A percentile compares a stretch with the other conserved stretches of the same genome.
phyloP scores from a whole-genome alignment of 306 rosid genomes.

The Casuarina cunninghamiana region DNA sequence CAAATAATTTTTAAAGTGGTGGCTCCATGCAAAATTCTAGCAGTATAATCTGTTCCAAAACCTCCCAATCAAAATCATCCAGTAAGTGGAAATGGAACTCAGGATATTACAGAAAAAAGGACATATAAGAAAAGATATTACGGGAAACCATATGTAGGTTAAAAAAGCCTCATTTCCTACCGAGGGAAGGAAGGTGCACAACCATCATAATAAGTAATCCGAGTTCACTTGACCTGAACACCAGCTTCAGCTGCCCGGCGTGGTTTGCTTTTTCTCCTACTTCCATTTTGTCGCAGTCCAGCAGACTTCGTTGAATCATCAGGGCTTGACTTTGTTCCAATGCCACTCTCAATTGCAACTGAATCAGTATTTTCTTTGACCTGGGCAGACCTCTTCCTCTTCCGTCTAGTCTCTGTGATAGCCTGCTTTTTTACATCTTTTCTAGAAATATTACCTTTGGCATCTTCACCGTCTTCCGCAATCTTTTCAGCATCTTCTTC shows the following conservation, averaged over 20 bases:
- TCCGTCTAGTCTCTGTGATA: slow-evolving; percentile 44
- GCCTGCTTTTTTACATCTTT: slow-evolving; percentile 46
- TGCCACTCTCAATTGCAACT: slow-evolving; percentile 46
- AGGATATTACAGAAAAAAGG: neutral
- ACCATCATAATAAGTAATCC: slow-evolving; percentile 8
- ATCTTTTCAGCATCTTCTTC: slow-evolving; percentile 42
- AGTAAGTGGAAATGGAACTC: slow-evolving; percentile 10
- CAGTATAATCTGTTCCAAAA: slow-evolving; percentile 1
- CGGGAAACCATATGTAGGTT: slow-evolving; percentile 15
- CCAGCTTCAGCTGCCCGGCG: slow-evolving; percentile 94
- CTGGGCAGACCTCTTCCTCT: slow-evolving; percentile 57
- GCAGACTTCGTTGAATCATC: slow-evolving; percentile 52
- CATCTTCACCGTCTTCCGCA: slow-evolving; percentile 53
- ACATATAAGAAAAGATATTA: slow-evolving; percentile 2
- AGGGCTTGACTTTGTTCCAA: slow-evolving; percentile 40
- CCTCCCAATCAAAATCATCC: slow-evolving; percentile 19
- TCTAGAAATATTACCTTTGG: slow-evolving; percentile 34
- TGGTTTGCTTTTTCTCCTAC: slow-evolving; percentile 87
- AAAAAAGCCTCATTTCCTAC: slow-evolving; percentile 5
- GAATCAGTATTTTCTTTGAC: slow-evolving; percentile 50
- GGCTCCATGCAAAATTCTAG: slow-evolving; percentile 11
- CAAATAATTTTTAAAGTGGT: slow-evolving; percentile 9
- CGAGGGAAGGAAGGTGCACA: slow-evolving; percentile 14
- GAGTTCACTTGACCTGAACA: slow-evolving; percentile 68
- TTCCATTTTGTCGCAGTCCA: slow-evolving; percentile 79